Percentiles rank a stretch among this genome's conserved stretches.
phyloP scores from a whole-genome alignment of 1,139 yeast genomes.

The Zygoascus hellenicus region DNA sequence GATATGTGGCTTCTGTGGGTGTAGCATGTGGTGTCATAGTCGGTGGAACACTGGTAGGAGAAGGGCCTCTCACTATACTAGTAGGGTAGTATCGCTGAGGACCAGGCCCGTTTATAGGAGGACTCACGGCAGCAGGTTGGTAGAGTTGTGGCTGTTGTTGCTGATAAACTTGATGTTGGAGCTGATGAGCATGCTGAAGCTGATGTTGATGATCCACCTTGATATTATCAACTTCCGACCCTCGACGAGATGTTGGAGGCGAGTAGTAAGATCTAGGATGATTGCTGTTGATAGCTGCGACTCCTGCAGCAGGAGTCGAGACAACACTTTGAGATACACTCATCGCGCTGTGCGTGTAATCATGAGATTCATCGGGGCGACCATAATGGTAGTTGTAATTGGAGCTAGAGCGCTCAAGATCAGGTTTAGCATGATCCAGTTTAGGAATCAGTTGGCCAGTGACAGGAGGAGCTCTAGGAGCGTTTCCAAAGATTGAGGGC shows the following conservation, averaged over 20 bases:
- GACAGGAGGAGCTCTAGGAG: constrained; percentile 8
- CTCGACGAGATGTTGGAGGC: constrained; percentile 17
- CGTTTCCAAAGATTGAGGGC: constrained; percentile 9
- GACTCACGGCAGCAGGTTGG: background rate
- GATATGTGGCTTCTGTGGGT: background rate
- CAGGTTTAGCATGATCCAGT: constrained; percentile 3
- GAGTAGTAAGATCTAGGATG: constrained; percentile 12
- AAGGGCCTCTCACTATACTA: background rate
- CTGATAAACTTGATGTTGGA: background rate
- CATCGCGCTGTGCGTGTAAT: constrained; percentile 1
- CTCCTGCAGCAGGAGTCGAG: constrained; percentile 1
- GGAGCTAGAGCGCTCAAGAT: constrained; percentile 1
- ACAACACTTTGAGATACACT: background rate
- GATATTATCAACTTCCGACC: constrained; percentile 12
- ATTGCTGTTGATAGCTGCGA: background rate
- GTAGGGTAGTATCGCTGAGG: no score
- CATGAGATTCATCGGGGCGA: constrained; percentile 2
- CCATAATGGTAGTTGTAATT: constrained; percentile 5
- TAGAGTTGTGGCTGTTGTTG: constrained; percentile 1
- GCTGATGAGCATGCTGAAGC: no score
- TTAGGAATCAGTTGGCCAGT: background rate
- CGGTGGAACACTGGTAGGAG: background rate
- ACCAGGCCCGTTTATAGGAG: no score
- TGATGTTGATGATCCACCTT: no score
- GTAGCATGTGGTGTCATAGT: background rate